A percentile compares a stretch with the other conserved stretches of the same genome.
Evolutionary conservation across 805 yeast genomes (phyloP).

Genomic region (Cyberlindnera maclurae): DNA sequence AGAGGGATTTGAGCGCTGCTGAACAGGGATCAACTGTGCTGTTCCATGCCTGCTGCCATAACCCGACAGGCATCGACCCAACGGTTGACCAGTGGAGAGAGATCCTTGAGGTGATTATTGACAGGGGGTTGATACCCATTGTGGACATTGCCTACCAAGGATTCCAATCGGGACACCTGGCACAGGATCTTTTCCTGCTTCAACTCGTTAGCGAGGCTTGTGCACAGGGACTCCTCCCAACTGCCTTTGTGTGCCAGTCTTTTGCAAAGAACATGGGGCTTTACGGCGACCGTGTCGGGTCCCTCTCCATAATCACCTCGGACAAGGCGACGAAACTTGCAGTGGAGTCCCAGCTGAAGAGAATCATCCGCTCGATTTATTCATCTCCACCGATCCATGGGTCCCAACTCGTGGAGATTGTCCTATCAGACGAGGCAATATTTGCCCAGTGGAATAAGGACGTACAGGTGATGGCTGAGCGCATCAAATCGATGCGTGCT

Average conservation of each 20-base stretch:
- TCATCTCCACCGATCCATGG: slow-evolving; percentile 96
- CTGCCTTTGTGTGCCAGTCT: slow-evolving; percentile 72
- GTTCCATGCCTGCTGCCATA: slow-evolving; percentile 93
- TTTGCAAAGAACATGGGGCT: slow-evolving; percentile 94
- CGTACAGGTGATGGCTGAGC: slow-evolving; percentile 68
- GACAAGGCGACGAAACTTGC: slow-evolving; percentile 40
- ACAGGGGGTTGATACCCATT: slow-evolving; percentile 63
- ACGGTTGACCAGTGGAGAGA: slow-evolving; percentile 72
- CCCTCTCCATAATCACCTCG: slow-evolving; percentile 58
- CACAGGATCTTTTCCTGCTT: slow-evolving; percentile 58
- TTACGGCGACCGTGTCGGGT: slow-evolving; percentile 93
- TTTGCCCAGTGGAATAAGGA: slow-evolving; percentile 74
- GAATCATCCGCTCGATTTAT: slow-evolving; percentile 76
- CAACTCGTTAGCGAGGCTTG: slow-evolving; percentile 36
- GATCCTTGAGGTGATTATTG: slow-evolving; percentile 56
- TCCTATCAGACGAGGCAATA: slow-evolving; percentile 54
- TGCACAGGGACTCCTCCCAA: slow-evolving; percentile 36
- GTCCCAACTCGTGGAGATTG: slow-evolving; percentile 76
- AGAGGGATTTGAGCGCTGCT: slow-evolving; percentile 48
- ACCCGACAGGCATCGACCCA: slow-evolving; percentile 95
- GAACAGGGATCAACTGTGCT: slow-evolving; percentile 59
- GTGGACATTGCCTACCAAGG: slow-evolving; percentile 97
- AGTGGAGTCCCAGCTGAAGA: slow-evolving; percentile 76
- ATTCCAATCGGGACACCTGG: slow-evolving; percentile 78
- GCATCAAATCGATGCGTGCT: slow-evolving; percentile 68